These are phyloP conservation scores for Penicillium malachiteum DNA, from an alignment of 495 filamentous ascomycete genomes.

Conservation along the genomic window DNA sequence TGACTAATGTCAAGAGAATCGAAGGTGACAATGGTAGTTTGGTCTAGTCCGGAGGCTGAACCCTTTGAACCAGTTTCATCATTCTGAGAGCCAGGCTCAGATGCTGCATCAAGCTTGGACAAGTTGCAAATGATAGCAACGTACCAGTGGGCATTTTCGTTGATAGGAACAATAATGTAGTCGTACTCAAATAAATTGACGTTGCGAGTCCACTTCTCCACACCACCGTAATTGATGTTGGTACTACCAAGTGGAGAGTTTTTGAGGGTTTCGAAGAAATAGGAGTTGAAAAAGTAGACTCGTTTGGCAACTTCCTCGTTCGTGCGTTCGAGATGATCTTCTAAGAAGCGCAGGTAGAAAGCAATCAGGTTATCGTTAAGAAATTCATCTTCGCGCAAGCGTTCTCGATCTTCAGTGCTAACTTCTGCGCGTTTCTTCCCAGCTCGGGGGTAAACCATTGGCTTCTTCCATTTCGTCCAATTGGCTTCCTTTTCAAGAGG, in stretches of 20 bases:
- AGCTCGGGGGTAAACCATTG: slow-evolving; percentile 67
- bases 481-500: slow-evolving; percentile 12
- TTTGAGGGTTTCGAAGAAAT: slow-evolving; percentile 78
- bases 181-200: slow-evolving; percentile 84
- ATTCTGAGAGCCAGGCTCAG: slow-evolving; percentile 17
- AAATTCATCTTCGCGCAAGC: slow-evolving; percentile 80
- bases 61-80: background rate
- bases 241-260: slow-evolving; percentile 53
- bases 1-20: slow-evolving; percentile 75
- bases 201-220: slow-evolving; percentile 85
- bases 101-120: slow-evolving; percentile 45
- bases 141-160: slow-evolving; percentile 88
- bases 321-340: slow-evolving; percentile 58
- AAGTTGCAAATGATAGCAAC: slow-evolving; percentile 94
- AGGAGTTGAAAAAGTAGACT: slow-evolving; percentile 88
- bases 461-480: slow-evolving; percentile 41
- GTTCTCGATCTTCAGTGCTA: slow-evolving; percentile 71
- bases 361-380: slow-evolving; percentile 89
- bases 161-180: slow-evolving; percentile 89
- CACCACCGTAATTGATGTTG: slow-evolving; percentile 73
- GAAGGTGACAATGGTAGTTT: slow-evolving; percentile 78
- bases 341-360: slow-evolving; percentile 79
- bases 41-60: slow-evolving; percentile 11
- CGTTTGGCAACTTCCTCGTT: slow-evolving; percentile 57
- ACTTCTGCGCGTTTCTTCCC: slow-evolving; percentile 75